Conservation (phyloP, 1,284 basidiomycete species). For the Ustilago bromivora region DNA sequence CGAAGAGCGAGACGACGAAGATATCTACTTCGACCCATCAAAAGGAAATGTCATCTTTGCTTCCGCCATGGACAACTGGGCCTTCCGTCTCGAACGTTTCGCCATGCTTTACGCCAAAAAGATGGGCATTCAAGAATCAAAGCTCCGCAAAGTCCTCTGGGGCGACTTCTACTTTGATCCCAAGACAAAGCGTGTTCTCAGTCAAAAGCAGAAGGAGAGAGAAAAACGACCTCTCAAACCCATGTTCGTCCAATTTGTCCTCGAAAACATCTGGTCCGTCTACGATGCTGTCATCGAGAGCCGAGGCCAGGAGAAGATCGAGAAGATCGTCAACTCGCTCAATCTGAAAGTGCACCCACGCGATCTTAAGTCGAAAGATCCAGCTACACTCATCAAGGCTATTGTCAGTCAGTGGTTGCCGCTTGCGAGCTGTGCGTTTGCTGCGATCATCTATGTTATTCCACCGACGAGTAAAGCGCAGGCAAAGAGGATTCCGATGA, state of each 20-base stretch:
- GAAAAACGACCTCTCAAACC: slow-evolving; percentile 83
- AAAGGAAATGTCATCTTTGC: slow-evolving; percentile 97
- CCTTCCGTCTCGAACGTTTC: slow-evolving; percentile 93
- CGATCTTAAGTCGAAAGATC: slow-evolving; percentile 92
- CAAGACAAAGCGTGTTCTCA: slow-evolving; percentile 92
- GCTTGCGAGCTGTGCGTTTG: slow-evolving; percentile 90
- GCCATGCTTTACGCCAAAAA: slow-evolving; percentile 92
- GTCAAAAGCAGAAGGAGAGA: slow-evolving; percentile 84
- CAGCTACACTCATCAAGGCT: slow-evolving; percentile 82
- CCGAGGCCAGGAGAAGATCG: slow-evolving; percentile 76
- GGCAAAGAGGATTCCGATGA: slow-evolving; percentile 84
- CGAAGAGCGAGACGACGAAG: slow-evolving; percentile 90
- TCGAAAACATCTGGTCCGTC: slow-evolving; percentile 97
- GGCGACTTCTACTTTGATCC: slow-evolving; percentile 98
- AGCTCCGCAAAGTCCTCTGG: slow-evolving; percentile 90
- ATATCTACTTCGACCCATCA: slow-evolving; percentile 96
- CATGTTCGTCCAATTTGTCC: slow-evolving; percentile 96
- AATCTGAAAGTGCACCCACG: slow-evolving; percentile 86
- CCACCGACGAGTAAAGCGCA: slow-evolving; percentile 89
- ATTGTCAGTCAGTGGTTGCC: slow-evolving; percentile 98
- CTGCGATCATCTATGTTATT: slow-evolving; percentile 89
- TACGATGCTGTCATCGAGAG: slow-evolving; percentile 73
- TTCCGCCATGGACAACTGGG: slow-evolving; percentile 97
- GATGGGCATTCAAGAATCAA: slow-evolving; percentile 89
- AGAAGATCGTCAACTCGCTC: slow-evolving; percentile 87